Evolutionary conservation across 2,329 filamentous ascomycete genomes (phyloP).

Genomic region (Aspergillus carbonarius): DNA sequence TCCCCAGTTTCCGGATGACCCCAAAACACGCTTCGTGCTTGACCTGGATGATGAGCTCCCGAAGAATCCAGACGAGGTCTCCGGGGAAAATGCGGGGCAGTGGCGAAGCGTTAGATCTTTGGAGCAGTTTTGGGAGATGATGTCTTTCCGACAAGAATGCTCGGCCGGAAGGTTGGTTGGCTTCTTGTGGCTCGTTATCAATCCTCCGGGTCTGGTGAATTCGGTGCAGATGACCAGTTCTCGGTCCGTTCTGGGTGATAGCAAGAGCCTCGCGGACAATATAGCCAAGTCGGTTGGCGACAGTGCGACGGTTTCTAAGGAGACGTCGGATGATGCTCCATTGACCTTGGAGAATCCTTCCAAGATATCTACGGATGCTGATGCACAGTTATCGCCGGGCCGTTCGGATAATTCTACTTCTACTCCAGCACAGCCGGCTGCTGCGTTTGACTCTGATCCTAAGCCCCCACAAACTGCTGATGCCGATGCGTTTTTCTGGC

Average conservation of each 20-base stretch:
- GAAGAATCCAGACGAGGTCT: conserved; percentile 29
- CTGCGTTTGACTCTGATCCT: not conserved
- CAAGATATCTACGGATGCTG: not conserved
- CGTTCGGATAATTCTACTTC: not conserved
- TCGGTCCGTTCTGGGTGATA: conserved; percentile 13
- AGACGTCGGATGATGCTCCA: not conserved
- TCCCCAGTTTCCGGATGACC: conserved; percentile 90
- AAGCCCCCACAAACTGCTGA: conserved; percentile 12
- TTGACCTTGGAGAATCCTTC: not conserved
- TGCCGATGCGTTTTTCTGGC: conserved; percentile 35
- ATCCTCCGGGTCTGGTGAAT: conserved; percentile 53
- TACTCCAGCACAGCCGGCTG: not conserved
- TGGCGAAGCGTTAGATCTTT: conserved; percentile 84
- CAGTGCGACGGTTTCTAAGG: not conserved
- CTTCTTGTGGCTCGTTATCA: conserved; percentile 89
- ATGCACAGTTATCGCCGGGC: not conserved
- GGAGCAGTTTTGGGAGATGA: conserved; percentile 98
- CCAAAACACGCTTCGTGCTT: conserved; percentile 83
- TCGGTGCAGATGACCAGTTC: conserved; percentile 35
- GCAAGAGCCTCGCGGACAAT: not conserved
- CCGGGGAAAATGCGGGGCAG: conserved; percentile 55
- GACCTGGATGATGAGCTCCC: conserved; percentile 83
- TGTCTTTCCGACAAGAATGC: conserved; percentile 95
- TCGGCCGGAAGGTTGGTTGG: conserved; percentile 89
- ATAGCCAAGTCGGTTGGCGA: not conserved